Conservation (phyloP, 1,284 basidiomycete species). For the Vanrija sp. region DNA sequence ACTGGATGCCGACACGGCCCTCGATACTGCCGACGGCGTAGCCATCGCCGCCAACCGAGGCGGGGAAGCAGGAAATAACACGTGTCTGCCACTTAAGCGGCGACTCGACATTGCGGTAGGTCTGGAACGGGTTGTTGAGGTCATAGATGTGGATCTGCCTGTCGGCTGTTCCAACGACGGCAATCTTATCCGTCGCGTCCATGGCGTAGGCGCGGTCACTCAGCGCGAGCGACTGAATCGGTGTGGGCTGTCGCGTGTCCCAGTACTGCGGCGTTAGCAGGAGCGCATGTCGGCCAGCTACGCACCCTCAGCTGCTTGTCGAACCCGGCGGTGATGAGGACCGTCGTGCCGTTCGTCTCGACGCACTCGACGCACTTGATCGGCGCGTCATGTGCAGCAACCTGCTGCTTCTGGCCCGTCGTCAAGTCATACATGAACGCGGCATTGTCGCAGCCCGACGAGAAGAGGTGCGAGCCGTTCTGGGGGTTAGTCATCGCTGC, state of each 20-base stretch:
- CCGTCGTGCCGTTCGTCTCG: conserved; percentile 53
- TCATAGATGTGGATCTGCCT: conserved; percentile 78
- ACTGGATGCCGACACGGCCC: conserved; percentile 95
- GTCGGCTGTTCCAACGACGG: conserved; percentile 85
- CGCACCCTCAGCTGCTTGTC: conserved; percentile 81
- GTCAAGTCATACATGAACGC: conserved; percentile 74
- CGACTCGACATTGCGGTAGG: conserved; percentile 55
- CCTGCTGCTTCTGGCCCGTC: conserved; percentile 64
- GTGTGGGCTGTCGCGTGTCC: conserved; percentile 71
- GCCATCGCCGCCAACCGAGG: conserved; percentile 55
- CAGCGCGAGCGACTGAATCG: conserved; percentile 72
- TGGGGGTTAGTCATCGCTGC: conserved; percentile 15
- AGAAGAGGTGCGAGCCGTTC: conserved; percentile 78
- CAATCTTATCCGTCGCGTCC: conserved; percentile 51
- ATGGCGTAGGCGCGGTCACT: conserved; percentile 78
- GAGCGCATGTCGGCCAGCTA: background rate
- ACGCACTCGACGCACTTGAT: conserved; percentile 74
- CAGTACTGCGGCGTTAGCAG: conserved; percentile 64
- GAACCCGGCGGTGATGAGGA: conserved; percentile 84
- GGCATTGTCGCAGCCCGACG: conserved; percentile 81
- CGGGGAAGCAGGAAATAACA: conserved; percentile 77
- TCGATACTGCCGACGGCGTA: conserved; percentile 94
- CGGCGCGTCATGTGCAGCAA: conserved; percentile 79
- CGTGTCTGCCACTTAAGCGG: conserved; percentile 95
- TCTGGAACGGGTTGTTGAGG: conserved; percentile 67